Base-by-base conservation (phyloP, 306 rosid genomes). In the Rosa multiflora region DNA sequence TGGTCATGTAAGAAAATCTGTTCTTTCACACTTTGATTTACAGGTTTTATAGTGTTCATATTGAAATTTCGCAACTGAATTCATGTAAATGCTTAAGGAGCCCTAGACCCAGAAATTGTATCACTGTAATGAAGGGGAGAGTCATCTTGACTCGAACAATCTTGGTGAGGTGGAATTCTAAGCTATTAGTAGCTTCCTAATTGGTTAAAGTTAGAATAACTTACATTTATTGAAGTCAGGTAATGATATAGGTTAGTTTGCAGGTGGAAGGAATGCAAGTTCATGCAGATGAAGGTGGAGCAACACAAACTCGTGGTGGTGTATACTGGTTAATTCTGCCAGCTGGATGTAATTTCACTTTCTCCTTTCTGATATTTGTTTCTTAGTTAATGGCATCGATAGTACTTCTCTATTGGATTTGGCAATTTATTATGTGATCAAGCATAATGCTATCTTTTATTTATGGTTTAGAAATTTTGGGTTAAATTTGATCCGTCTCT, bases 241-340 rank as follows among this genome's bases (percentile, higher is more conserved):
- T 46, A 21, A 75, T 84, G 61, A 72, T 53, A 13, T 37, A 42
- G 44, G 32, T 32, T 67, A 48, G 44, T 86, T 26, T 71, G 83
- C 85, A 90, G 94, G 92, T 90, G 49, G 92, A 90, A 84, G 94
- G 94, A 77, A 90, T 90, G 40, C 89, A 88, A 85, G 93, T 90
- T 82, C 87, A 90, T 35, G 91, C 87, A 21, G 80, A 88, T 79
- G 93, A 87, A 85, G 92, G 94, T 29, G 94, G 92, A 76, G 77
- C 88, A 29, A 90, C 92, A 40, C 92, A 88, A 73, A 90, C 94
- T n/a, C 92, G 92, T 37, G 94, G 92, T 74, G 94, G 94, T 76
- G n/a, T 88, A 61, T 90, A 87, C 85, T 85, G 87, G 88, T 49
- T 90, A 35, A 90, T 90, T 85, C 72, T 90, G 80, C 94, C 92